A percentile compares a stretch with the other conserved stretches of the same genome.
phyloP scores from a whole-genome alignment of 2,329 filamentous ascomycete species.

The Arthrobotrys conoides region DNA sequence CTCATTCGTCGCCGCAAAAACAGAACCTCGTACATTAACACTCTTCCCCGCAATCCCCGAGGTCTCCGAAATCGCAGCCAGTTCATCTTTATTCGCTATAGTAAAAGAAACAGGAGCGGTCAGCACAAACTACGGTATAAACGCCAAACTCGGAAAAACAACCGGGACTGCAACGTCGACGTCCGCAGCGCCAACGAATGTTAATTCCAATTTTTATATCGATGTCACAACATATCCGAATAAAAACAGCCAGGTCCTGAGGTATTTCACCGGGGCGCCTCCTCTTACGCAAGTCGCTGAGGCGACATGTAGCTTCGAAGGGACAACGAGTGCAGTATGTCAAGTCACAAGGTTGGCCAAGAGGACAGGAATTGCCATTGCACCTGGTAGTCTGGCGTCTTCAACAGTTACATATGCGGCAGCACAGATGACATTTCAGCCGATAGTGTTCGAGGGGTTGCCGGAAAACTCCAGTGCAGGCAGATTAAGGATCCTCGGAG shows the following conservation, averaged over 20 bases:
- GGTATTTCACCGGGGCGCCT: conserved; percentile 22
- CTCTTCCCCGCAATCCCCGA: conserved; percentile 51
- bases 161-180: not conserved
- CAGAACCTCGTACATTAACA: conserved; percentile 2
- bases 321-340: conserved; percentile 18
- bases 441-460: not conserved
- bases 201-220: conserved; percentile 28
- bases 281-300: conserved; percentile 7
- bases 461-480: not conserved
- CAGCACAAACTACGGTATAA: conserved; percentile 41
- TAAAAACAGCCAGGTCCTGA: conserved; percentile 33
- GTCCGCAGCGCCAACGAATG: not conserved
- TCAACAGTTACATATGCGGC: not conserved
- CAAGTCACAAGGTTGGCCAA: conserved; percentile 35
- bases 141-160: conserved; percentile 2
- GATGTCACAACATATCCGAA: conserved; percentile 40
- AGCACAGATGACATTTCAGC: not conserved
- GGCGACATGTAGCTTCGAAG: conserved; percentile 39
- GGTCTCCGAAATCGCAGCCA: conserved; percentile 39
- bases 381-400: not conserved
- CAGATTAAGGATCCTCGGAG: not conserved
- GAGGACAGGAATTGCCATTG: not conserved
- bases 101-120: conserved; percentile 11
- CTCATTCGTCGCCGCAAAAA: not conserved
- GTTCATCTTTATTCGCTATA: conserved; percentile 19